phyloP scores from a whole-genome alignment of 202 grass and related monocot genomes.

The Musa balbisiana region DNA sequence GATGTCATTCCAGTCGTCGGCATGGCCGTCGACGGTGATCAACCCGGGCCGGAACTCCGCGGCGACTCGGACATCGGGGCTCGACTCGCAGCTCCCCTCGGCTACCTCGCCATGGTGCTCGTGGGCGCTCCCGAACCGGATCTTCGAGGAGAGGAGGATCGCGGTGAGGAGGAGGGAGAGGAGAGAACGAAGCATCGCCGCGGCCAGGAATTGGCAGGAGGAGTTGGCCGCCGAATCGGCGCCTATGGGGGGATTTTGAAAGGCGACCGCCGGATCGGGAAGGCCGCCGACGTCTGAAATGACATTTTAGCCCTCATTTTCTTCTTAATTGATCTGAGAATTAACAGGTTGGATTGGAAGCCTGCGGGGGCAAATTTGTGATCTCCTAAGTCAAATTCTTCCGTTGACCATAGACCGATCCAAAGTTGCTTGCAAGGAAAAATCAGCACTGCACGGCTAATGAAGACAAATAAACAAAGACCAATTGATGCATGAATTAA shows the following conservation, averaged over 20 bases:
- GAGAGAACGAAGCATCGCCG: constrained; percentile 13
- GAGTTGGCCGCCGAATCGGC: neutral
- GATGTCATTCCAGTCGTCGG: constrained; percentile 59
- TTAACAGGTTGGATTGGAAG: no score
- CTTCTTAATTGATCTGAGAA: no score
- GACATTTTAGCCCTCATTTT: neutral
- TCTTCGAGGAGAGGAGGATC: constrained; percentile 9
- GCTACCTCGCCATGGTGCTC: constrained; percentile 62
- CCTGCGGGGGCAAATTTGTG: neutral
- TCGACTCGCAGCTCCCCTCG: constrained; percentile 39
- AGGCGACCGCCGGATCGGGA: neutral
- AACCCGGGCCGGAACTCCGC: constrained; percentile 76
- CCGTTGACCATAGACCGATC: neutral
- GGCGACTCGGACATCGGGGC: constrained; percentile 40
- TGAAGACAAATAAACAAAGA: neutral
- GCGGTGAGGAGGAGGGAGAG: neutral
- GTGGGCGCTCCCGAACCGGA: constrained; percentile 29
- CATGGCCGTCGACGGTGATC: constrained; percentile 71
- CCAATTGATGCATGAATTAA: no score
- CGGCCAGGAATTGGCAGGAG: constrained; percentile 5
- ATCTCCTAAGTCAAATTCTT: neutral
- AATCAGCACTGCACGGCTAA: neutral
- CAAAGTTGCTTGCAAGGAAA: neutral
- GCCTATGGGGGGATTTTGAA: neutral
- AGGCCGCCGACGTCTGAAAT: neutral